phyloP scores from a whole-genome alignment of 345 rosid genomes.

The Erodium maritimum region DNA sequence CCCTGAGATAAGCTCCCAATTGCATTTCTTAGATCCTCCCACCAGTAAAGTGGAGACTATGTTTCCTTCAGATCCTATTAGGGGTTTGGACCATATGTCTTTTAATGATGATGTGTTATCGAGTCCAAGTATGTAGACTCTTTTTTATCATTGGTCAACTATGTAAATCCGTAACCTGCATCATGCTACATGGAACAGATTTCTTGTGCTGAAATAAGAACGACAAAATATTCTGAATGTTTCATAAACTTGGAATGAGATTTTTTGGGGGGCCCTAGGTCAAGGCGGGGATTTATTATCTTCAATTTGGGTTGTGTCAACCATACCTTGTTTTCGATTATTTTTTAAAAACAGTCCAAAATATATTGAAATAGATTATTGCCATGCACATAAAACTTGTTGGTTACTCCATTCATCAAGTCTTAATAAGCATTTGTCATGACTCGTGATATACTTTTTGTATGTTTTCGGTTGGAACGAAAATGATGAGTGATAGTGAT shows the following conservation, averaged over 20 bases:
- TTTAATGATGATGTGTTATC: constrained; percentile 25
- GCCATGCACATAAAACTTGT: too few species aligned
- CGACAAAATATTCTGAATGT: background rate
- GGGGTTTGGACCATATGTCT: constrained; percentile 9
- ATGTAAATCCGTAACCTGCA: background rate
- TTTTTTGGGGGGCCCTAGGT: background rate
- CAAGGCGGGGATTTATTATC: too few species aligned
- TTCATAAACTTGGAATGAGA: too few species aligned
- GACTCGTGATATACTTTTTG: background rate
- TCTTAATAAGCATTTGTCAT: too few species aligned
- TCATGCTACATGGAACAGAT: background rate
- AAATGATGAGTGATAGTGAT: background rate
- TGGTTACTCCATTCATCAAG: too few species aligned
- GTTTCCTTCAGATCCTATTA: background rate
- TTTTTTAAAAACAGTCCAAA: too few species aligned
- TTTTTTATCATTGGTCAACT: background rate
- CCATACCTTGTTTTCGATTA: too few species aligned
- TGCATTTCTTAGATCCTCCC: constrained; percentile 42
- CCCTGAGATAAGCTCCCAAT: constrained; percentile 59
- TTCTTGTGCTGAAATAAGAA: background rate
- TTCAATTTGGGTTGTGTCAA: too few species aligned
- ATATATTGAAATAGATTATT: too few species aligned
- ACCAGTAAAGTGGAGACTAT: constrained; percentile 12
- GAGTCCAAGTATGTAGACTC: constrained; percentile 26
- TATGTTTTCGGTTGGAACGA: background rate